Evolutionary conservation across 257 asterid genomes (phyloP).

Genomic region (Capsicum rhomboideum): DNA sequence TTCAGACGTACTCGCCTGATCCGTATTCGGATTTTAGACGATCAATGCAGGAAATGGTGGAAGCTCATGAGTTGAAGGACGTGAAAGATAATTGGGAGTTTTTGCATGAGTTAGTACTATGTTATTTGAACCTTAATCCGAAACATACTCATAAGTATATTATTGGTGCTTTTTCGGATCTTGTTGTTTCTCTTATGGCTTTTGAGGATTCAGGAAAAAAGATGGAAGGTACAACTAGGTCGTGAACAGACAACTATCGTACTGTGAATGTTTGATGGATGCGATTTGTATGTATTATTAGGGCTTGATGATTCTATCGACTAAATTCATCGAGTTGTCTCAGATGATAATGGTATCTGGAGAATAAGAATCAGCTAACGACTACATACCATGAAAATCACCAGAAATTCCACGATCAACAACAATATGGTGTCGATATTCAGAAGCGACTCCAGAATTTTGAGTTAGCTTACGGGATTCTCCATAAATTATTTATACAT

Average conservation of each 20-base stretch:
- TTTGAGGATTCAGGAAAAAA: background rate
- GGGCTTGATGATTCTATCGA: background rate
- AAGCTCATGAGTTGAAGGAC: conserved; percentile 30
- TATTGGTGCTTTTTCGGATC: conserved; percentile 62
- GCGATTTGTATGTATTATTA: background rate
- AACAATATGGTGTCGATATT: background rate
- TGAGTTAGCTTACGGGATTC: background rate
- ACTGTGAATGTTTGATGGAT: background rate
- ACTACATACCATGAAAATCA: background rate
- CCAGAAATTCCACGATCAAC: background rate
- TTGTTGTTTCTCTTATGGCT: conserved; percentile 41
- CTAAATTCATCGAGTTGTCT: background rate
- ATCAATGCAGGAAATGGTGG: conserved; percentile 85
- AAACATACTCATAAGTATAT: conserved; percentile 62
- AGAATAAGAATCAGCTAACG: background rate
- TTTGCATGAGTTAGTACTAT: conserved; percentile 58
- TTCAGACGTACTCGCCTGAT: conserved; percentile 57
- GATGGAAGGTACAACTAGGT: background rate
- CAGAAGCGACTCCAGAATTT: background rate
- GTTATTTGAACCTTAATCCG: conserved; percentile 58
- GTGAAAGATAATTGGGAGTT: conserved; percentile 42
- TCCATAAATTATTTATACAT: background rate
- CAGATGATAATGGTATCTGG: background rate
- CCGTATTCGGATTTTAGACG: conserved; percentile 55
- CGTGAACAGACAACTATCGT: background rate